phyloP scores from a whole-genome alignment of 441 rosid genomes.

The Syzygium malaccense region DNA sequence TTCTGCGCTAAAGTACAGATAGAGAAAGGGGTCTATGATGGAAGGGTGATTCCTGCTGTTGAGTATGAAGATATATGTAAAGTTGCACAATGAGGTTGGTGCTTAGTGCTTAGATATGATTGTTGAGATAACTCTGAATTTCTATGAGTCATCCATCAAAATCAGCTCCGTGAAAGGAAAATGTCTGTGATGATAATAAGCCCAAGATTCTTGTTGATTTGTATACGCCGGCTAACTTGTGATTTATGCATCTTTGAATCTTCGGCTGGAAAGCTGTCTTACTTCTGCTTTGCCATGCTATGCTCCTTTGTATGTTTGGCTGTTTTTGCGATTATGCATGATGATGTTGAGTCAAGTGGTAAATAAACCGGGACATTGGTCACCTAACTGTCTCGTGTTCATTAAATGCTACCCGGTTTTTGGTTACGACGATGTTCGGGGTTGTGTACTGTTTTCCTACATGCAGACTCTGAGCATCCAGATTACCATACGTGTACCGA shows the following conservation, averaged over 20 bases:
- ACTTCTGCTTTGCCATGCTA: background rate
- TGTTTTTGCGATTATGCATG: background rate
- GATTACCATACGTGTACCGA: background rate
- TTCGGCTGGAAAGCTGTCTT: background rate
- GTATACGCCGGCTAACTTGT: background rate
- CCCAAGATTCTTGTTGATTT: background rate
- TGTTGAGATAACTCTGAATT: background rate
- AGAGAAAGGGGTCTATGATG: conserved; percentile 91
- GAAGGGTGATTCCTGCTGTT: conserved; percentile 70
- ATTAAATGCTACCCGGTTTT: background rate
- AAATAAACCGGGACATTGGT: background rate
- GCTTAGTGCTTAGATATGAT: background rate
- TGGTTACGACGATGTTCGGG: background rate
- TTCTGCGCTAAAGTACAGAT: conserved; percentile 86
- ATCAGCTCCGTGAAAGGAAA: background rate
- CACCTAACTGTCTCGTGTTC: background rate
- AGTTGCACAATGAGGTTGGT: conserved; percentile 34
- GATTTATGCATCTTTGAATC: background rate
- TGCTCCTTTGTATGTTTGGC: background rate
- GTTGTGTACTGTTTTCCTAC: background rate
- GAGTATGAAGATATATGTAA: conserved; percentile 93
- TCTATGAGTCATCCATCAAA: background rate
- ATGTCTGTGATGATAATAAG: background rate
- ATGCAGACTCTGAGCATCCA: background rate
- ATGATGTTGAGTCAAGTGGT: background rate